Conservation (phyloP, 1,284 basidiomycete genomes). For the Psilocybe mexicana region DNA sequence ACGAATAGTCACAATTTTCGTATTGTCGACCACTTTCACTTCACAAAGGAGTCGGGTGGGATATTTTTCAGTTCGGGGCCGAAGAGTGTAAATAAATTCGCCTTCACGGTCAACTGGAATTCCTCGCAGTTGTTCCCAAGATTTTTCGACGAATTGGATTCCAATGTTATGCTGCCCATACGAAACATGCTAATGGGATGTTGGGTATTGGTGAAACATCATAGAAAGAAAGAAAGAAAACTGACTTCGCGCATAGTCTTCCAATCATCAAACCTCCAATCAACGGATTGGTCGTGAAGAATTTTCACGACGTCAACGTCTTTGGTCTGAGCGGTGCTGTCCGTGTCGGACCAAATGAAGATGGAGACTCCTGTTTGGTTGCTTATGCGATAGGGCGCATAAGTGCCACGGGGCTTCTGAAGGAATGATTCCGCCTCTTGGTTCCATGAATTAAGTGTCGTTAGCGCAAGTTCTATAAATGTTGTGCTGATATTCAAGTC, state of each 20-base stretch:
- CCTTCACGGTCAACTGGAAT: conserved; percentile 96
- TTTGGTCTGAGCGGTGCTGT: conserved; percentile 48
- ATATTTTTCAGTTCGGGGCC: conserved; percentile 77
- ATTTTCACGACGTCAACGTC: conserved; percentile 56
- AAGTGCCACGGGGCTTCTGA: conserved; percentile 78
- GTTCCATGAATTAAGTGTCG: conserved; percentile 72
- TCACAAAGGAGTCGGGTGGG: conserved; percentile 89
- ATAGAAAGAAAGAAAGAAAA: background rate
- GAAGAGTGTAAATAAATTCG: conserved; percentile 85
- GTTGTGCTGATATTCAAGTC: conserved; percentile 93
- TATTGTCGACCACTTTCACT: conserved; percentile 88
- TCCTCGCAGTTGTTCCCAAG: conserved; percentile 89
- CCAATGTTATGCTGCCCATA: conserved; percentile 83
- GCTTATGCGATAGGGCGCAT: conserved; percentile 91
- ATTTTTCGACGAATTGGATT: conserved; percentile 82
- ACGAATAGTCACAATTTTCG: conserved; percentile 93
- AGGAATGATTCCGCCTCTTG: conserved; percentile 75
- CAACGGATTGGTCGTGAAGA: conserved; percentile 75
- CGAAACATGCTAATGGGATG: conserved; percentile 67
- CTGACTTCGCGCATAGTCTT: conserved; percentile 89
- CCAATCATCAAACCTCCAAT: conserved; percentile 99
- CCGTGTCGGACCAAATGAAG: conserved; percentile 79
- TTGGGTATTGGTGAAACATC: conserved; percentile 1
- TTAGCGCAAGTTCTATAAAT: conserved; percentile 86
- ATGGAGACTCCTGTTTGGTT: conserved; percentile 90